Base-by-base conservation (phyloP, 441 rosid species). In the Oxalis stricta region DNA sequence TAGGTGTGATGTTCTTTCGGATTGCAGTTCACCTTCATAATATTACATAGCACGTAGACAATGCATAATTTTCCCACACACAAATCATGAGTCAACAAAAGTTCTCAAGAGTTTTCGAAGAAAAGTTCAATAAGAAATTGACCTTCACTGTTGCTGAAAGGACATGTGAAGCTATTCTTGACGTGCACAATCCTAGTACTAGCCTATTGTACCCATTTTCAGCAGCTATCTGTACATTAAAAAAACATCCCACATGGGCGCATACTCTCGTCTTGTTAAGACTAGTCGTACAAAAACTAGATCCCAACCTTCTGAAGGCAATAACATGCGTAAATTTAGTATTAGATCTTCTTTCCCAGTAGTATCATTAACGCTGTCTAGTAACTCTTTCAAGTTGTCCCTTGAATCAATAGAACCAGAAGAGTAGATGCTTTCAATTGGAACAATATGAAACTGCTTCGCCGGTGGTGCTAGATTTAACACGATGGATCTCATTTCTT, bases 61-160 rank as follows among this genome's bases (percentile, higher is more conserved):
- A n/a, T n/a, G n/a, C n/a, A n/a, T n/a, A n/a, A n/a, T n/a, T n/a
- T n/a, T 34, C 23, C 20, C 22, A 23, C 18, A 3, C 24, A 12
- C 52, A 36, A 36, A 47, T 2, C 13, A 46, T 34, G n/a, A 20
- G 24, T n/a, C n/a, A n/a, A n/a, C n/a, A n/a, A n/a, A n/a, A n/a
- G n/a, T n/a, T n/a, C n/a, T n/a, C n/a, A n/a, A n/a, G 31, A 26
- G 31, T 23, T 3, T 23, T 23, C 28, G 10, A 8, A 6, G 10
- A 26, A 26, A 2, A 2, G 1, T 26, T 24, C 18, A 45, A 12
- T 10, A 22, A 14, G 59, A 38, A 46, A 56, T 57, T 48, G 32
- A 85, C 98, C 96, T 89, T 89, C 44, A 78, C 92, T 9, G 83
- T 85, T 32, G 88, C 86, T n/a, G 93, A 43, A 61, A 89, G 65